Conservation (phyloP, 371 early-diverging fungal genomes). For the Umbelopsis sp. region DNA sequence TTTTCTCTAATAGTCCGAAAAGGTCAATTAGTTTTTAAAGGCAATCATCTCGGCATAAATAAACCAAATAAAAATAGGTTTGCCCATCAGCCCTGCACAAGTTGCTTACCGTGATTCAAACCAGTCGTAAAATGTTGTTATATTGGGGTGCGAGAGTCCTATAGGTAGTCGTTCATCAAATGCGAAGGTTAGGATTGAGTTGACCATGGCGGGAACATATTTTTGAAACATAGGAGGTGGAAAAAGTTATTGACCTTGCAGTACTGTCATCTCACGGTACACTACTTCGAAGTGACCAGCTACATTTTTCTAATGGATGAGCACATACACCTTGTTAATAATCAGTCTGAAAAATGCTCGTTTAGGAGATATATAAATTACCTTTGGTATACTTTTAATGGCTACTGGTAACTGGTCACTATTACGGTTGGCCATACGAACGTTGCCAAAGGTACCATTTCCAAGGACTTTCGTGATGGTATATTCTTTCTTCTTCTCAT, state of each 20-base stretch:
- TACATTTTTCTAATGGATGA: slow-evolving; percentile 38
- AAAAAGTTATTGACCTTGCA: not conserved
- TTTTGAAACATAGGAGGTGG: no score
- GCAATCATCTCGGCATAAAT: not conserved
- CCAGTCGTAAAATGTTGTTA: slow-evolving; percentile 80
- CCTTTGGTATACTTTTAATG: slow-evolving; percentile 77
- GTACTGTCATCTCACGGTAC: slow-evolving; percentile 61
- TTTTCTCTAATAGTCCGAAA: slow-evolving; percentile 53
- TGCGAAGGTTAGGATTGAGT: not conserved
- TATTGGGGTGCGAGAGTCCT: slow-evolving; percentile 77
- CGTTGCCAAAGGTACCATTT: slow-evolving; percentile 80
- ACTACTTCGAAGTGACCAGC: slow-evolving; percentile 74
- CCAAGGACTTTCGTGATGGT: slow-evolving; percentile 40
- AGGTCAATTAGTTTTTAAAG: not conserved
- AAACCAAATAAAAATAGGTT: no score
- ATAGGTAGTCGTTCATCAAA: slow-evolving; percentile 28
- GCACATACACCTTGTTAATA: not conserved
- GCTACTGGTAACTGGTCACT: slow-evolving; percentile 65
- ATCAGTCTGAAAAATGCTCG: no score
- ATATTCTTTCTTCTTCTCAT: slow-evolving; percentile 70
- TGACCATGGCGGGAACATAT: no score
- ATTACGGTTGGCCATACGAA: slow-evolving; percentile 63
- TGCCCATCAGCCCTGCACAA: no score
- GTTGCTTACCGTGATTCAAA: slow-evolving; percentile 63
- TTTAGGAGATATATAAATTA: not conserved